phyloP scores from a whole-genome alignment of 129 eudicot species.

The Ambrosia artemisiifolia region DNA sequence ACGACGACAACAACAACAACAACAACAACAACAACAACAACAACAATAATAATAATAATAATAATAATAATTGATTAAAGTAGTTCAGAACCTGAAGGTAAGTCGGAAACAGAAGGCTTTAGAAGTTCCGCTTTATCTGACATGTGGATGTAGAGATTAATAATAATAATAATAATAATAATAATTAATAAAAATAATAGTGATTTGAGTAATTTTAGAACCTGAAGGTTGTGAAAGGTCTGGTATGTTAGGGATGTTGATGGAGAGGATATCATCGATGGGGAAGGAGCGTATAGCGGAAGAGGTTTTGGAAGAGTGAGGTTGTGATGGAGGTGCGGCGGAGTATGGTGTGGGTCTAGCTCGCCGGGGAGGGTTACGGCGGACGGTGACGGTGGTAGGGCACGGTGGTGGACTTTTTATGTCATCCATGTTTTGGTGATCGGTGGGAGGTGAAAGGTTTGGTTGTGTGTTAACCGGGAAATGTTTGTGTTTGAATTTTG shows the following conservation, averaged over 20 bases:
- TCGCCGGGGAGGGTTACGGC: constrained; percentile 70
- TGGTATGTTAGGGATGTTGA: constrained; percentile 19
- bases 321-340: constrained; percentile 31
- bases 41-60: too few relatives aligned
- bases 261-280: constrained; percentile 40
- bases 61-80: too few relatives aligned
- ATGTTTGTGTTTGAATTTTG: constrained; percentile 17
- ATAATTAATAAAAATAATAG: too few relatives aligned
- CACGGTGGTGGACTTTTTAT: constrained; percentile 41
- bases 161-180: too few relatives aligned
- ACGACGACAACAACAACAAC: too few relatives aligned
- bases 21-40: too few relatives aligned
- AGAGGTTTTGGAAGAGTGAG: constrained; percentile 27
- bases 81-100: background rate
- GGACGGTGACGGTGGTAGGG: constrained; percentile 64
- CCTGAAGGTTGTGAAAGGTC: background rate
- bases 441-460: background rate
- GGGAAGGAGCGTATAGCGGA: constrained; percentile 52
- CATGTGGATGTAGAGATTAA: too few relatives aligned
- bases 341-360: constrained; percentile 66
- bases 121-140: background rate
- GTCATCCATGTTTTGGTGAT: constrained; percentile 23
- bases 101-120: background rate
- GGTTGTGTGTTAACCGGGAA: constrained; percentile 21
- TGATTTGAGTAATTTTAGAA: background rate